Percentiles rank a stretch among this genome's conserved stretches.
Evolutionary conservation across 1,284 basidiomycete species (phyloP).

Genomic region (Ustilago crameri): DNA sequence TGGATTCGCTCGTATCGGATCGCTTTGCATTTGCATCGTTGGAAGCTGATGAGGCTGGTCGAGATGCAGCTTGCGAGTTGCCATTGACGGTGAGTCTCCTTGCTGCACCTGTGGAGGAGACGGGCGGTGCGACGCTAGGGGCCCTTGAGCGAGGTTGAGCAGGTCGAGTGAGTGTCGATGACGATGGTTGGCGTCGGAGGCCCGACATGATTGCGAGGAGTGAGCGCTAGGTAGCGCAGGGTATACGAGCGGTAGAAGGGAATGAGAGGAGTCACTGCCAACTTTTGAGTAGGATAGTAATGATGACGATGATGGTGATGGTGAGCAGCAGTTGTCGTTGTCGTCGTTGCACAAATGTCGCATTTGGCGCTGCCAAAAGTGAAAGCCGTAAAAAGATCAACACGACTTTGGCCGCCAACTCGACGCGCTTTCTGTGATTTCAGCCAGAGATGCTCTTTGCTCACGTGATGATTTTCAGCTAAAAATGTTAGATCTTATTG

Average conservation of each 20-base stretch:
- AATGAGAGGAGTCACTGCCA: too few relatives aligned
- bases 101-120: slow-evolving; percentile 35
- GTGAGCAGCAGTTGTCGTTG: too few relatives aligned
- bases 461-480: slow-evolving; percentile 11
- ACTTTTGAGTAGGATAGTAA: too few relatives aligned
- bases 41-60: slow-evolving; percentile 22
- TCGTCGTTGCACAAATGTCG: too few relatives aligned
- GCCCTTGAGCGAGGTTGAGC: slow-evolving; percentile 41
- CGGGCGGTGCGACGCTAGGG: slow-evolving; percentile 44
- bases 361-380: not conserved
- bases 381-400: slow-evolving; percentile 24
- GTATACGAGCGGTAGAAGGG: slow-evolving; percentile 1
- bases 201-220: slow-evolving; percentile 28
- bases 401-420: slow-evolving; percentile 19
- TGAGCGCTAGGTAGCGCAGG: slow-evolving; percentile 7
- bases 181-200: slow-evolving; percentile 45
- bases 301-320: slow-evolving; percentile 16
- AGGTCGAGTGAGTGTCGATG: slow-evolving; percentile 29
- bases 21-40: slow-evolving; percentile 25
- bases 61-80: slow-evolving; percentile 14
- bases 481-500: slow-evolving; percentile 1
- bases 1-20: slow-evolving; percentile 45
- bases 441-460: not conserved
- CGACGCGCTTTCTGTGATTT: too few relatives aligned
- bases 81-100: slow-evolving; percentile 27